Evolutionary conservation across 2,329 filamentous ascomycete genomes (phyloP).

Genomic region (Elsinoe batatas): DNA sequence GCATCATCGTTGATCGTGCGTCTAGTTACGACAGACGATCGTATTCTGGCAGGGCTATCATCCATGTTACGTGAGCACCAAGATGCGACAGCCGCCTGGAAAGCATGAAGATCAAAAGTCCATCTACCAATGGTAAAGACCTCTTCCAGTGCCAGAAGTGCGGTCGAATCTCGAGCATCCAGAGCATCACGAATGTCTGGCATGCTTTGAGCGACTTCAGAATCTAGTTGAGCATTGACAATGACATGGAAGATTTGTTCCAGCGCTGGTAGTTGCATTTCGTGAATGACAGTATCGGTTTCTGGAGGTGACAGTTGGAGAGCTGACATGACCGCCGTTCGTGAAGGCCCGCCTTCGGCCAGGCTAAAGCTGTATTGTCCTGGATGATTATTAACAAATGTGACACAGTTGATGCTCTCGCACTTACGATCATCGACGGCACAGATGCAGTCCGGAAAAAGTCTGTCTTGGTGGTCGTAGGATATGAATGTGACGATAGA

Average conservation of each 20-base stretch:
- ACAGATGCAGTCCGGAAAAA: conserved; percentile 1
- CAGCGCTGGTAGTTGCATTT: conserved; percentile 12
- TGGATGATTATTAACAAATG: conserved; percentile 9
- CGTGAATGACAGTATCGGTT: conserved; percentile 7
- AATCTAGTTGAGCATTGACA: not conserved
- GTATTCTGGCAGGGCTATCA: not conserved
- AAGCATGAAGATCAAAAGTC: conserved; percentile 16
- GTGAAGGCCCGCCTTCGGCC: conserved; percentile 10
- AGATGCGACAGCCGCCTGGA: conserved; percentile 14
- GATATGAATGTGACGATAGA: conserved; percentile 4
- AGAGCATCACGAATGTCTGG: conserved; percentile 6
- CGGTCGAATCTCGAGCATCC: not conserved
- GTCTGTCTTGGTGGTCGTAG: not conserved
- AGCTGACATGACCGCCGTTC: not conserved
- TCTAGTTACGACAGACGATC: not conserved
- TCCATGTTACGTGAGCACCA: conserved; percentile 1
- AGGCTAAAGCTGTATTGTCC: conserved; percentile 12
- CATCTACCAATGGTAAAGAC: conserved; percentile 12
- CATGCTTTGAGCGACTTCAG: not conserved
- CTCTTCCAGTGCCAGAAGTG: not conserved
- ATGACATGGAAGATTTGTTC: conserved; percentile 11
- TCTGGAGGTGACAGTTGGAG: not conserved
- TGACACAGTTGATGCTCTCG: conserved; percentile 16
- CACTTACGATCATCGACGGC: conserved; percentile 5
- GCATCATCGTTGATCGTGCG: conserved; percentile 14